Evolutionary conservation across 2,329 filamentous ascomycete species (phyloP), one percentile per base, ranked within the genome.

Genomic region (Cryphonectria radicalis): DNA sequence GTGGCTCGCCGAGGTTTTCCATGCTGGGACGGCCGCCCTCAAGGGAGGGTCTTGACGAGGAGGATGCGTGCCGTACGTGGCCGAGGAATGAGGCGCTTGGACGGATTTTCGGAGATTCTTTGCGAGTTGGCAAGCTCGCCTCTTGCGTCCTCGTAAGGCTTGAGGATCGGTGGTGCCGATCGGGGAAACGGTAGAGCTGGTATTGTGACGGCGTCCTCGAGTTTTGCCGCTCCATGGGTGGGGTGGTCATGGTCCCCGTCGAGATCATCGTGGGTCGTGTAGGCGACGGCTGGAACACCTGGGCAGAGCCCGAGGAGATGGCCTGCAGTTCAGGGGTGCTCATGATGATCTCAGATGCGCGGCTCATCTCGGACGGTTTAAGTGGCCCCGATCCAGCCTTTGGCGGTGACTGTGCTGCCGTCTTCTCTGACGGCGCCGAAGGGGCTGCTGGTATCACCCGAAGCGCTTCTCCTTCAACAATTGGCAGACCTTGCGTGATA

Each of bases 171-270:
- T 81, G 79, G 57, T 81, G 79, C 42, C 83, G 81, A 43, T 77
- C 73, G 8, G 82, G 82, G 72, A 85, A 85, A 28, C 82, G 81
- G 70, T 84, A 81, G 7, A 84, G 78, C 19, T 80, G 82, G 42
- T 80, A 82, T 60, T 76, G 79, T 28, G 73, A 89, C 66, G 83
- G 84, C 74, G 86, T 85, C 19, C 46, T 64, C 28, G 71, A 69
- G 11, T 64, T 55, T 25, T 73, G 71, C 72, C 85, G 85, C 76
- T 88, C 89, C 10, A 83, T 80, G 4, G 84, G 83, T 14, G 86
- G 83, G 14, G 84, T 86, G 4, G 94, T 97, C 90, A 96, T 95
- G 0, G 94, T 97, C 17, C 94, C 94, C 74, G 87, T 88, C 19
- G 88, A 89, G 40, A 89, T 79, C 81, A 84, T 85, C 28, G 64